Conservation (phyloP, 2,329 filamentous ascomycete species). For the Curvularia sp. region DNA sequence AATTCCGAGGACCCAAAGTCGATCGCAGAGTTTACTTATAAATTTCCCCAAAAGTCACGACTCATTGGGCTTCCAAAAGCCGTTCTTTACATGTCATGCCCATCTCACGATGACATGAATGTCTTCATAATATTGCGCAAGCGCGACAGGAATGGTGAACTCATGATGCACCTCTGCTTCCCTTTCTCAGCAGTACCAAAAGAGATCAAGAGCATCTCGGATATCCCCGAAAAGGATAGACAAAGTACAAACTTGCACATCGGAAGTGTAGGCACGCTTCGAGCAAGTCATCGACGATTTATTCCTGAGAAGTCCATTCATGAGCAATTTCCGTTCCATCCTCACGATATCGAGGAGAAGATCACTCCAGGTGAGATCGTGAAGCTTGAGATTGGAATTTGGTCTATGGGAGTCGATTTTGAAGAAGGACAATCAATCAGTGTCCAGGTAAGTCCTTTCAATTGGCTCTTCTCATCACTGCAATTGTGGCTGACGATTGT, state of each 20-base stretch:
- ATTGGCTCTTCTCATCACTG: too few species aligned
- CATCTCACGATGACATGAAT: slow-evolving; percentile 53
- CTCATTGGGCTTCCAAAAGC: slow-evolving; percentile 59
- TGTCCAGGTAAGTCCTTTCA: slow-evolving; percentile 16
- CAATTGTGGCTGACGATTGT: not conserved
- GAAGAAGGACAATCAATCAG: slow-evolving; percentile 50
- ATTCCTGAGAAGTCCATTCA: slow-evolving; percentile 29
- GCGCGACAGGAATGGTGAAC: slow-evolving; percentile 52
- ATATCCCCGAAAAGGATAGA: slow-evolving; percentile 62
- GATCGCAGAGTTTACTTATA: slow-evolving; percentile 26
- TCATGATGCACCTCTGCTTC: slow-evolving; percentile 43
- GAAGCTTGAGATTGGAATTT: slow-evolving; percentile 58
- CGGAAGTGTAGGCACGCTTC: slow-evolving; percentile 54
- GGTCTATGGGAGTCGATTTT: slow-evolving; percentile 57
- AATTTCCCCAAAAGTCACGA: slow-evolving; percentile 47
- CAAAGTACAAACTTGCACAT: slow-evolving; percentile 53
- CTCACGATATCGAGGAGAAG: slow-evolving; percentile 53
- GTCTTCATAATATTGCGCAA: slow-evolving; percentile 57
- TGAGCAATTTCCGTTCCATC: slow-evolving; percentile 44
- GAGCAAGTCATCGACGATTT: slow-evolving; percentile 54
- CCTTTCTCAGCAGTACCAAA: slow-evolving; percentile 48
- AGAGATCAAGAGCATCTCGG: slow-evolving; percentile 54
- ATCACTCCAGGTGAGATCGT: slow-evolving; percentile 53
- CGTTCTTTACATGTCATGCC: slow-evolving; percentile 55
- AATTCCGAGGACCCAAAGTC: slow-evolving; percentile 27